Evolutionary conservation across 2,329 filamentous ascomycete species (phyloP).

Genomic region (Fusarium tanahbumbuense): DNA sequence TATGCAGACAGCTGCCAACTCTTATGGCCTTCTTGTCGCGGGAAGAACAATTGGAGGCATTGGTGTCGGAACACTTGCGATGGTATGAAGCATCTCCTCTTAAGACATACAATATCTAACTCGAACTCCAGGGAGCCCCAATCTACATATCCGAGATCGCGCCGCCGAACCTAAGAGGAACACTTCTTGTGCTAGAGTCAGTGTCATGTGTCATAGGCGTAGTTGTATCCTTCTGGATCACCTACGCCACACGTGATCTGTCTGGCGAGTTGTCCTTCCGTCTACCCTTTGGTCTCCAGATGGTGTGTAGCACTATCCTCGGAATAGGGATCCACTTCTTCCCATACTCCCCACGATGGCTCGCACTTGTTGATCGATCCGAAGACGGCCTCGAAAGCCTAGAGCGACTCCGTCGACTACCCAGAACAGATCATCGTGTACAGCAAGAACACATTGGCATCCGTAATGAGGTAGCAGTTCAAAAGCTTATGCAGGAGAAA

Average conservation of each 20-base stretch:
- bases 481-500: conserved; percentile 5
- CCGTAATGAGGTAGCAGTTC: not conserved
- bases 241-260: conserved; percentile 61
- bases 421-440: conserved; percentile 56
- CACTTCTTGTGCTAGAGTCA: conserved; percentile 61
- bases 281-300: conserved; percentile 51
- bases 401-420: conserved; percentile 55
- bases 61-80: conserved; percentile 60
- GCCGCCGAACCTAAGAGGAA: conserved; percentile 60
- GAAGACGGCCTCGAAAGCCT: conserved; percentile 55
- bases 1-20: conserved; percentile 43
- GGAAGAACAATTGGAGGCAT: conserved; percentile 53
- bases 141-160: conserved; percentile 64
- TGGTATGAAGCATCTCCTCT: conserved; percentile 32
- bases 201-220: conserved; percentile 55
- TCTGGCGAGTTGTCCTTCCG: conserved; percentile 56
- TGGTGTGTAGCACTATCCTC: conserved; percentile 38
- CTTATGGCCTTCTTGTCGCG: conserved; percentile 24
- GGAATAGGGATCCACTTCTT: conserved; percentile 57
- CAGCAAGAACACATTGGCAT: conserved; percentile 16
- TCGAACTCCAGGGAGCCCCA: conserved; percentile 49
- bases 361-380: conserved; percentile 54
- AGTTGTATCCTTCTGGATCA: conserved; percentile 64
- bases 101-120: not conserved
- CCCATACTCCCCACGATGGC: conserved; percentile 61